Conservation (phyloP, 257 asterid genomes). For the Nemophila menziesii region DNA sequence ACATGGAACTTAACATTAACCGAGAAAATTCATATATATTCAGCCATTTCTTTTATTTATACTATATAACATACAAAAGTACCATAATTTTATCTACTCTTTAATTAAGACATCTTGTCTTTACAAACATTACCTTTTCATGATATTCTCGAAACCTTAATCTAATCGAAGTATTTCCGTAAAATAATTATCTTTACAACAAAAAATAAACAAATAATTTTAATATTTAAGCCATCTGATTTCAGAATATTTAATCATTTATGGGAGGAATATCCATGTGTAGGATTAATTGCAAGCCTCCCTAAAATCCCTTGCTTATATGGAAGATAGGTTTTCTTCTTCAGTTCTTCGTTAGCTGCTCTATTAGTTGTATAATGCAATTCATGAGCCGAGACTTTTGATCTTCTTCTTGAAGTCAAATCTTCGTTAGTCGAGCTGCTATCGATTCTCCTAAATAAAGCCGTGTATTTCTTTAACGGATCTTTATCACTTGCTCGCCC, state of each 20-base stretch:
- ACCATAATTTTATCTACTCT: neutral
- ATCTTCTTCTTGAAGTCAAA: constrained; percentile 11
- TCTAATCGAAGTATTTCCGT: neutral
- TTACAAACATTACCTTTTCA: neutral
- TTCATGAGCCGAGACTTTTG: constrained; percentile 67
- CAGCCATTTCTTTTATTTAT: neutral
- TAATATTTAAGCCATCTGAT: too few species aligned
- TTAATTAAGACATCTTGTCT: neutral
- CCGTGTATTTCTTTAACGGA: constrained; percentile 21
- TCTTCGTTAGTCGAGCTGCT: constrained; percentile 11
- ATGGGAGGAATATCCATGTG: constrained; percentile 63
- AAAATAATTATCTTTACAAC: constrained; percentile 5
- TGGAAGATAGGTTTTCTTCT: constrained; percentile 69
- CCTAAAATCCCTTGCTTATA: constrained; percentile 77
- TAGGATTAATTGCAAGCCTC: constrained; percentile 45
- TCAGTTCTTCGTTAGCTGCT: constrained; percentile 58
- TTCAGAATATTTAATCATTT: constrained; percentile 15
- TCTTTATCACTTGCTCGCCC: constrained; percentile 38
- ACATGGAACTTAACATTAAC: too few species aligned
- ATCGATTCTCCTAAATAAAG: constrained; percentile 6
- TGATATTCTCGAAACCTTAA: neutral
- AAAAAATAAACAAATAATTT: neutral
- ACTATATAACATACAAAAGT: too few species aligned
- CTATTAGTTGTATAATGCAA: constrained; percentile 57
- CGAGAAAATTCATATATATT: neutral